Conservation (phyloP, 805 yeast genomes). For the Yamadazyma scolyti region DNA sequence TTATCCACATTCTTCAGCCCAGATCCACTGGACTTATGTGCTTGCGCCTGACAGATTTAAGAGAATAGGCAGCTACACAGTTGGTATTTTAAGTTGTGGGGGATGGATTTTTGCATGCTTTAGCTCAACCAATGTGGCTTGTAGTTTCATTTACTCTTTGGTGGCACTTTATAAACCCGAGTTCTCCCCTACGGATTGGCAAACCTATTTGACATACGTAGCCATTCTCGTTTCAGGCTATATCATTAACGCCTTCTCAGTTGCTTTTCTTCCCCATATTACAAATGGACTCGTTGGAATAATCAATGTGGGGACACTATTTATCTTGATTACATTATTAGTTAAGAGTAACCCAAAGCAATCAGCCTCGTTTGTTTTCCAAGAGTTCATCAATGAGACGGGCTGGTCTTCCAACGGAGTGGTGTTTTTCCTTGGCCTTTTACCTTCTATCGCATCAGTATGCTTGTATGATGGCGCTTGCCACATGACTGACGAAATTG, state of each 20-base stretch:
- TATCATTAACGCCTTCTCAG: constrained; percentile 13
- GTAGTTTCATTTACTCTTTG: constrained; percentile 15
- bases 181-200: constrained; percentile 15
- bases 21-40: constrained; percentile 30
- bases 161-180: constrained; percentile 15
- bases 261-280: constrained; percentile 12
- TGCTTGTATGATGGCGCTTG: constrained; percentile 31
- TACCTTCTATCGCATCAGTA: constrained; percentile 23
- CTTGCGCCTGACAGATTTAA: constrained; percentile 20
- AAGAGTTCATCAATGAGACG: constrained; percentile 18
- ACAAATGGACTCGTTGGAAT: constrained; percentile 16
- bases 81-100: constrained; percentile 24
- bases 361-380: constrained; percentile 18
- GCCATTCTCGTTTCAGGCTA: constrained; percentile 10
- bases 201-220: constrained; percentile 14
- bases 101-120: constrained; percentile 21
- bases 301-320: constrained; percentile 18
- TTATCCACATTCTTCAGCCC: constrained; percentile 31
- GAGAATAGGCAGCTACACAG: constrained; percentile 22
- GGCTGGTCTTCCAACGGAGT: constrained; percentile 24
- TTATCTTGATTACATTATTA: constrained; percentile 17
- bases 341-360: constrained; percentile 15
- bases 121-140: constrained; percentile 13
- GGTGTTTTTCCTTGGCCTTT: constrained; percentile 21
- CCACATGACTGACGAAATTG: constrained; percentile 32